Evolutionary conservation across 768 basidiomycete species (phyloP).

Genomic region (Amanita subjunquillea): DNA sequence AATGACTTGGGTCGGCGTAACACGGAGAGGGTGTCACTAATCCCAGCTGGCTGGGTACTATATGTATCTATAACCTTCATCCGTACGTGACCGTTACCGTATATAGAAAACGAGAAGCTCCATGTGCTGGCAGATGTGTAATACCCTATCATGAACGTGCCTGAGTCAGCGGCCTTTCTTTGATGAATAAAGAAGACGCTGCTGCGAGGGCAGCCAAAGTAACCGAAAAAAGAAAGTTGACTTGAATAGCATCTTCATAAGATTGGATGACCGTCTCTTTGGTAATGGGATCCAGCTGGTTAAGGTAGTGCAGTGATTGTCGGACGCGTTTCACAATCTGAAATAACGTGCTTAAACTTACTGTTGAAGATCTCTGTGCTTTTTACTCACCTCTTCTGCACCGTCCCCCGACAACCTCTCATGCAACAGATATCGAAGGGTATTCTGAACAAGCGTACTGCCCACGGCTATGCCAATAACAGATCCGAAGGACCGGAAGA

Average conservation of each 20-base stretch:
- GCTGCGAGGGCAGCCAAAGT: conserved; percentile 29
- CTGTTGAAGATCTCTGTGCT: neutral
- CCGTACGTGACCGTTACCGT: too few relatives aligned
- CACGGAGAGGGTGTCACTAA: too few relatives aligned
- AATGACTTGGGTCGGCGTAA: too few relatives aligned
- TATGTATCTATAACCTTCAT: too few relatives aligned
- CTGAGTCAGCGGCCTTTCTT: conserved; percentile 30
- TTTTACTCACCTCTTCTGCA: conserved; percentile 38
- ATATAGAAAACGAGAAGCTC: too few relatives aligned
- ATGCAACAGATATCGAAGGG: conserved; percentile 34
- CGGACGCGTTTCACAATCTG: conserved; percentile 40
- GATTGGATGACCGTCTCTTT: conserved; percentile 25
- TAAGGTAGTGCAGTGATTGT: conserved; percentile 37
- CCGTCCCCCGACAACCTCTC: conserved; percentile 31
- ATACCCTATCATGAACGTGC: neutral
- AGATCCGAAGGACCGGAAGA: conserved; percentile 54
- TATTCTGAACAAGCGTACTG: conserved; percentile 45
- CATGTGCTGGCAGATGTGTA: too few relatives aligned
- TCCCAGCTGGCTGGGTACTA: too few relatives aligned
- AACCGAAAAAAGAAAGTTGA: conserved; percentile 37
- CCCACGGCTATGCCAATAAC: conserved; percentile 48
- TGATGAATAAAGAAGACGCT: conserved; percentile 39
- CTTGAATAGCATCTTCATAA: conserved; percentile 36
- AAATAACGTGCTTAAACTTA: neutral
- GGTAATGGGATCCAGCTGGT: conserved; percentile 28